Evolutionary conservation across 1,139 yeast species (phyloP).

Genomic region (Yamadazyma atlantica): DNA sequence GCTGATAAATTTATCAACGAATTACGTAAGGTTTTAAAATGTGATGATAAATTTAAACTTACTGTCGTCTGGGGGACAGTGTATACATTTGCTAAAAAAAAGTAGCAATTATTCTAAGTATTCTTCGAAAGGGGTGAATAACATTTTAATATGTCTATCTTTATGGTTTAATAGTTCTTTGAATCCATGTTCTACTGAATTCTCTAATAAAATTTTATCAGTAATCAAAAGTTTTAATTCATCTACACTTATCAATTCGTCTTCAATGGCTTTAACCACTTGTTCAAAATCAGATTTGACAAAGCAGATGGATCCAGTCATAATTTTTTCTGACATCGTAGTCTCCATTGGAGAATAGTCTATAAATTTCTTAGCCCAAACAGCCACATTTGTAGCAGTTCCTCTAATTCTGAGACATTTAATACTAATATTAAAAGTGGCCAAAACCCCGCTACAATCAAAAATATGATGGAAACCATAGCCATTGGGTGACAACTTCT

Average conservation of each 20-base stretch:
- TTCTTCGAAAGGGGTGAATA: conserved; percentile 25
- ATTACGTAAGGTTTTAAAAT: conserved; percentile 37
- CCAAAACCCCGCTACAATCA: conserved; percentile 63
- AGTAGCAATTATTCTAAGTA: neutral
- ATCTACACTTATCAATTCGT: conserved; percentile 25
- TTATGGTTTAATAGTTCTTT: conserved; percentile 35
- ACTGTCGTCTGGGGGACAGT: conserved; percentile 62
- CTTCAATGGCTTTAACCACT: conserved; percentile 33
- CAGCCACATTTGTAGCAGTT: conserved; percentile 62
- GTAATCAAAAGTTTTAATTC: conserved; percentile 31
- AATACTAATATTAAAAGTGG: conserved; percentile 52
- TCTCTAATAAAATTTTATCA: conserved; percentile 31
- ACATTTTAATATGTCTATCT: conserved; percentile 37
- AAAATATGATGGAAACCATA: conserved; percentile 58
- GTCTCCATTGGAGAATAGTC: conserved; percentile 38
- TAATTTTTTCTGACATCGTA: conserved; percentile 35
- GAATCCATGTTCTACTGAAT: conserved; percentile 36
- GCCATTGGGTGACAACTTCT: conserved; percentile 40
- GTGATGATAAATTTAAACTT: conserved; percentile 45
- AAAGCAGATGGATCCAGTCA: conserved; percentile 44
- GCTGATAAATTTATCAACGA: conserved; percentile 45
- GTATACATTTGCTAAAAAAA: conserved; percentile 42
- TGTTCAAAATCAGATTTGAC: conserved; percentile 35
- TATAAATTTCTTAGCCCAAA: conserved; percentile 46
- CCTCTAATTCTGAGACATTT: conserved; percentile 59